Evolutionary conservation across 2,329 filamentous ascomycete genomes (phyloP).

Genomic region (Anisogramma anomala): DNA sequence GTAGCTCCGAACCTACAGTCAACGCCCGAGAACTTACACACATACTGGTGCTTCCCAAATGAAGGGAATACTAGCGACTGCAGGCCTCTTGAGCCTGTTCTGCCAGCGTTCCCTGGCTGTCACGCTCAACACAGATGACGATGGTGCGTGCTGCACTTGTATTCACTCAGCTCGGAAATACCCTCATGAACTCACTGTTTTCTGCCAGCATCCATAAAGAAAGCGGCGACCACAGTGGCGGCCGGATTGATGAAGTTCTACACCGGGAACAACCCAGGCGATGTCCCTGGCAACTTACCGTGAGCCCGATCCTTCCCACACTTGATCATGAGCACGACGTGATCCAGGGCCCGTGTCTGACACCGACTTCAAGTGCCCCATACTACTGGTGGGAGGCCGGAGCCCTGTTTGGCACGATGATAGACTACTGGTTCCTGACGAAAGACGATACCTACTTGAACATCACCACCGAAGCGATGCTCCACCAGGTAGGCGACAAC

Average conservation of each 20-base stretch:
- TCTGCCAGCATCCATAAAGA: constrained; percentile 37
- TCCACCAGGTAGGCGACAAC: constrained; percentile 49
- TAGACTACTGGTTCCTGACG: constrained; percentile 64
- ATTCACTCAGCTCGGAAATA: no score
- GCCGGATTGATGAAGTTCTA: constrained; percentile 39
- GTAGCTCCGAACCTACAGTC: no score
- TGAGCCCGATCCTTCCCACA: background rate
- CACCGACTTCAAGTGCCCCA: constrained; percentile 31
- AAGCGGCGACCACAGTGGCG: constrained; percentile 35
- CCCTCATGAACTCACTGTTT: constrained; percentile 28
- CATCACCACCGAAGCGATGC: constrained; percentile 44
- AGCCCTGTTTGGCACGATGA: constrained; percentile 56
- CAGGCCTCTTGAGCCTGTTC: constrained; percentile 15
- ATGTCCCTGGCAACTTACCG: constrained; percentile 45
- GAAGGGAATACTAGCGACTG: constrained; percentile 14
- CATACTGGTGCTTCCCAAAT: no score
- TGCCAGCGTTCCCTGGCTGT: constrained; percentile 15
- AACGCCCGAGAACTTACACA: no score
- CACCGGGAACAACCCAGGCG: constrained; percentile 47
- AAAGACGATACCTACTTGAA: constrained; percentile 55
- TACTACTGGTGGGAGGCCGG: constrained; percentile 54
- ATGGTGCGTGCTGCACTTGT: constrained; percentile 14
- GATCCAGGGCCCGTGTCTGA: no score
- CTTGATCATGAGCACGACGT: no score
- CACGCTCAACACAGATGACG: constrained; percentile 16